Base-by-base conservation (phyloP, 225 moss, liverwort and hornwort species). In the Marchantia paleacea region DNA sequence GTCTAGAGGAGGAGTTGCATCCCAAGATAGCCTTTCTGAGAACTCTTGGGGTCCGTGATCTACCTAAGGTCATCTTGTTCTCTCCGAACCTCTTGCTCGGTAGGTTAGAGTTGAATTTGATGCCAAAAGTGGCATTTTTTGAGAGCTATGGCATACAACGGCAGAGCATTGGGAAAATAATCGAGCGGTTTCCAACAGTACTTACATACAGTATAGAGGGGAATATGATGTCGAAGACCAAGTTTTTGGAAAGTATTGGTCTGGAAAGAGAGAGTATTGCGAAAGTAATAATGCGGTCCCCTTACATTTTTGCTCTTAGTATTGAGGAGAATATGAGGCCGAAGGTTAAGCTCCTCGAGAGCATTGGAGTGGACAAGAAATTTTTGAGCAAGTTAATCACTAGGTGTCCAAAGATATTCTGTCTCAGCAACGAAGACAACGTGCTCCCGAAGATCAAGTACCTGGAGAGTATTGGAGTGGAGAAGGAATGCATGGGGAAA, bases 311-410 rank as follows among this genome's bases (percentile, higher is more conserved):
- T 66, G 87, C 85, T 58, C 75, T 88, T 20, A 85, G 87, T 68
- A 85, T 88, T 18, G 85, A 88, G 80, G 85, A 88, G 10, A 88
- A 88, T 39, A 85, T 88, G 87, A 85, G 81, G 73, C 87, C 87
- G 8, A 88, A 88, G 57, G 87, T 88, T 18, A 85, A 85, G 57
- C 81, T 85, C 1, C 83, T 88, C 6, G 82, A 88, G 80, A 81
- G 61, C 49, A 77, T 77, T 11, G 77, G 77, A 49, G 77, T 77
- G 31, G 77, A 77, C 49, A 77, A 48, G 74, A 78, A 68, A 55
- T 79, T 69, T 73, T 77, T 88, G 79, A 85, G 82, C 74, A 80
- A 83, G 62, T 52, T 88, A 62, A 88, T 88, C 65, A 75, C 85
- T 47, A 80, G 82, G 71, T 88, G 87, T 52, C 87, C 87, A 2